Conservation (phyloP, 106 monocot species). For the Dendrobium huoshanense region DNA sequence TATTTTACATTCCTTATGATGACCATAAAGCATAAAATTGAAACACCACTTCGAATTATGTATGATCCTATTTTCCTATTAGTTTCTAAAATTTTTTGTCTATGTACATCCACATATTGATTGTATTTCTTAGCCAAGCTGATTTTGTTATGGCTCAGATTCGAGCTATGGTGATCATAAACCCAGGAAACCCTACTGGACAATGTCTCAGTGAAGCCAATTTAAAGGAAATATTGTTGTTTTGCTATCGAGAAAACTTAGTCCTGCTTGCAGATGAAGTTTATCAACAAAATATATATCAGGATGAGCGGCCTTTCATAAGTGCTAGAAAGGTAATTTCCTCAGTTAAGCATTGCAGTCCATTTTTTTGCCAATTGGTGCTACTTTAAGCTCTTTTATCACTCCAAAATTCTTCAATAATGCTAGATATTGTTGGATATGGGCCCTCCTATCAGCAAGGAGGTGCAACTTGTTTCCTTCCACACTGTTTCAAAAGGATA, state of each 20-base stretch:
- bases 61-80: not conserved
- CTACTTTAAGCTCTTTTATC: not conserved
- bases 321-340: conserved; percentile 88
- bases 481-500: conserved; percentile 99
- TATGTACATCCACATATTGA: not conserved
- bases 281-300: conserved; percentile 98
- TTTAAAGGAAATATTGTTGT: conserved; percentile 64
- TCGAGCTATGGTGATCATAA: conserved; percentile 98
- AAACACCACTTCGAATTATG: not conserved
- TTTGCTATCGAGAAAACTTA: conserved; percentile 75
- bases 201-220: conserved; percentile 87
- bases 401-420: conserved; percentile 6
- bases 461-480: conserved; percentile 93
- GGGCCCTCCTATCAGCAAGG: conserved; percentile 79
- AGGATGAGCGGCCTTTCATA: conserved; percentile 89
- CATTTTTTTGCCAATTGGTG: not conserved
- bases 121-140: not conserved
- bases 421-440: conserved; percentile 83
- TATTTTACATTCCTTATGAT: not conserved
- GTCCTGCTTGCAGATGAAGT: conserved; percentile 97
- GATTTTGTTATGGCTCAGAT: conserved; percentile 35
- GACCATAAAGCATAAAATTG: not conserved
- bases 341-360: not conserved
- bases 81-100: not conserved
- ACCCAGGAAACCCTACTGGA: conserved; percentile 98